phyloP scores from a whole-genome alignment of 306 rosid species.

The Lathyrus tuberosus region DNA sequence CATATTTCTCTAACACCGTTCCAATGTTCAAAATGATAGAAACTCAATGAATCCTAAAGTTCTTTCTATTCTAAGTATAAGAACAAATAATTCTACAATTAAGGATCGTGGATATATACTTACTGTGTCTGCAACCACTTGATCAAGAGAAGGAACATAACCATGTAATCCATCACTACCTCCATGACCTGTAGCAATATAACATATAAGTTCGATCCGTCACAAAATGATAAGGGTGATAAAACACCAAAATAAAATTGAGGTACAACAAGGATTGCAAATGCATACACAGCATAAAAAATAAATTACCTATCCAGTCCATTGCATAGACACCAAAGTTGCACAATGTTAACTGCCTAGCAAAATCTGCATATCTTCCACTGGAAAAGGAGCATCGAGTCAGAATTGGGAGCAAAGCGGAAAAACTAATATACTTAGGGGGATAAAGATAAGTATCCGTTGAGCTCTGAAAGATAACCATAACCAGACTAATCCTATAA shows the following conservation, averaged over 20 bases:
- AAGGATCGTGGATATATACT: slow-evolving; percentile 34
- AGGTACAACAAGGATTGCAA: not conserved
- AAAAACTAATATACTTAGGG: no score
- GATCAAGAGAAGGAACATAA: slow-evolving; percentile 96
- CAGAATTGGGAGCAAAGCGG: slow-evolving; percentile 8
- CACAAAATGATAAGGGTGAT: not conserved
- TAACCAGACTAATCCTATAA: not conserved
- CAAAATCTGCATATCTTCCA: slow-evolving; percentile 91
- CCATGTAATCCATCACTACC: slow-evolving; percentile 99
- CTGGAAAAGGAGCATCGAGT: slow-evolving; percentile 54
- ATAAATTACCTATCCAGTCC: slow-evolving; percentile 89
- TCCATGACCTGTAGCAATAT: slow-evolving; percentile 77
- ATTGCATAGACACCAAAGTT: slow-evolving; percentile 95
- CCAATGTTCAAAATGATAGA: slow-evolving; percentile 19
- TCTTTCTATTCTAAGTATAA: slow-evolving; percentile 1
- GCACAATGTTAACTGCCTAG: slow-evolving; percentile 72
- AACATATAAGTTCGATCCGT: slow-evolving; percentile 28
- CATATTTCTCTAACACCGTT: not conserved
- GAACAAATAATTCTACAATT: slow-evolving; percentile 5
- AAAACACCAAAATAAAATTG: slow-evolving; percentile 1
- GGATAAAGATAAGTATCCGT: no score
- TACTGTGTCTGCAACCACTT: slow-evolving; percentile 97
- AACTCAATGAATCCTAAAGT: not conserved
- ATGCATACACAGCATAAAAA: not conserved
- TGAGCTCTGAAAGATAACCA: no score